phyloP scores from a whole-genome alignment of 805 yeast species.

The Metschnikowia arizonensis region DNA sequence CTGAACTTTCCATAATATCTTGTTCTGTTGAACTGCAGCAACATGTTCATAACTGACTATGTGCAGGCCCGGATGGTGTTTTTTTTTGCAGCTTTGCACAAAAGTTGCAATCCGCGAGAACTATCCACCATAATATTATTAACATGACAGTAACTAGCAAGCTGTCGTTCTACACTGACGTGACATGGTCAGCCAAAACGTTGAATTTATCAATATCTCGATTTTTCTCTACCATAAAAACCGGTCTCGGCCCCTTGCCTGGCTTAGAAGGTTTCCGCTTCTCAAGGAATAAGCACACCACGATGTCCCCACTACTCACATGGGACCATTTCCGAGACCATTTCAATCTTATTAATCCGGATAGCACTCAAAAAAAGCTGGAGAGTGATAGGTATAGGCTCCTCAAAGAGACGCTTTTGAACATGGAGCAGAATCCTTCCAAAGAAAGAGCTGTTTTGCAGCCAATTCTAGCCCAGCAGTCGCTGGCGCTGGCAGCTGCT shows the following conservation, averaged over 20 bases:
- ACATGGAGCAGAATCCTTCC: not conserved
- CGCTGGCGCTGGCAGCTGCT: not conserved
- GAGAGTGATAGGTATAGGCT: not conserved
- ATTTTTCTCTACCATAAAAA: conserved; percentile 1
- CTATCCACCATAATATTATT: not conserved
- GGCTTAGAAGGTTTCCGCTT: not conserved
- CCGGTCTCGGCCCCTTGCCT: conserved; percentile 1
- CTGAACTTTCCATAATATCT: not conserved
- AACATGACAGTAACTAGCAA: not conserved
- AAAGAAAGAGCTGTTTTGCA: not conserved
- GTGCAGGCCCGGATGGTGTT: not conserved
- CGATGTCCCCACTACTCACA: conserved; percentile 6
- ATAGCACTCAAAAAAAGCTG: not conserved
- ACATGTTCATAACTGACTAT: not conserved
- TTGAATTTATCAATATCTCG: conserved; percentile 2
- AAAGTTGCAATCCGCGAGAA: not conserved
- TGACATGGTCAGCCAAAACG: conserved; percentile 1
- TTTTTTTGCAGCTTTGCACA: conserved; percentile 4
- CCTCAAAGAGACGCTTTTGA: not conserved
- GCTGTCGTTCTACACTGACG: not conserved
- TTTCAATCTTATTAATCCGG: not conserved
- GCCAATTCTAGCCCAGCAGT: not conserved
- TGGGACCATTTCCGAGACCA: not conserved
- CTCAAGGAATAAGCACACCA: not conserved
- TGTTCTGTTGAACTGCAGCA: too few relatives aligned